Base-by-base conservation (phyloP, 352 stramenopile species). In the Pythium insidiosum region DNA sequence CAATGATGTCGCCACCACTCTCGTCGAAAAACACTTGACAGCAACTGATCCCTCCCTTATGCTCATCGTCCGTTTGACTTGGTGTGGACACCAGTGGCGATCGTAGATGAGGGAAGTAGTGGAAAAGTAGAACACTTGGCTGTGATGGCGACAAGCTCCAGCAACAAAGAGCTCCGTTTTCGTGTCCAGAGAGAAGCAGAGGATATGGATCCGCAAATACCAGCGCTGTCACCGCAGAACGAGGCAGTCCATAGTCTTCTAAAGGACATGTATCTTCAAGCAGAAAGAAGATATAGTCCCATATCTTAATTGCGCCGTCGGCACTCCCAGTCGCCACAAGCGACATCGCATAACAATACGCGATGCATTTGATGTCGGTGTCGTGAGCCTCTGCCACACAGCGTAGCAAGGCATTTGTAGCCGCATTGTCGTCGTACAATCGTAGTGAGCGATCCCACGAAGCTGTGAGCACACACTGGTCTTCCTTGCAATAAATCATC, bases 281-380 rank as follows among this genome's bases (percentile, higher is more conserved):
- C 13, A 90, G 49, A 30, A 90, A 90, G 40, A 84, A 90, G 38
- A 90, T 69, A 37, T 88, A 88, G 56, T 91, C 78, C 78, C 78
- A 91, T n/a, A 91, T 73, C 46, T 91, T 87, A 42, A 91, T 79
- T 10, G 38, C 30, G 9, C 73, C 75, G 23, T 88, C 75, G 0
- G 63, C 68, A 11, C 68, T 68, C 13, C 71, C 78, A 12, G 71
- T 88, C 0, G 60, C 78, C 6, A 88, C 60, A 0, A 91, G 50
- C 13, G 71, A 73, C 44, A 91, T 57, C 3, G 73, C 58, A 40
- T 88, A 81, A 36, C 71, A 88, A 30, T 88, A 91, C 1, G 75
- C 68, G 11, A 91, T 51, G 38, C 71, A 79, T 53, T 86, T 86
- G 52, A 91, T 88, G 25, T 91, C 78, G 2, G 57, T 65, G 19